phyloP scores from a whole-genome alignment of 345 rosid species.

The Salix purpurea region DNA sequence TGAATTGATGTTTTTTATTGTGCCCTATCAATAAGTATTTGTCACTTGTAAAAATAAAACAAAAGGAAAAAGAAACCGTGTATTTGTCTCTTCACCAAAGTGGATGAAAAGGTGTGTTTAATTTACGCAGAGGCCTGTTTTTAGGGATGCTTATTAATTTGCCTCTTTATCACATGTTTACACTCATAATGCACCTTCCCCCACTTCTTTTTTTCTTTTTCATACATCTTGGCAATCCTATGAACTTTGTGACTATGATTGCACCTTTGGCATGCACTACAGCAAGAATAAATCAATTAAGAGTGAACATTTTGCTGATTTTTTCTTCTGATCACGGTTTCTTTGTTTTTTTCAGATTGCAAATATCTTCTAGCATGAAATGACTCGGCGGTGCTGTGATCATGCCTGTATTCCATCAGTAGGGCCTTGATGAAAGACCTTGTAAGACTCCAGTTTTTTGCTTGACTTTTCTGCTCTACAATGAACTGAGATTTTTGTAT shows the following conservation, averaged over 20 bases:
- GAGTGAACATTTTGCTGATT: not conserved
- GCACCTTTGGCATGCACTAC: not conserved
- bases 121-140: too few relatives aligned
- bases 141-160: too few relatives aligned
- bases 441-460: not conserved
- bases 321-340: not conserved
- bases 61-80: not conserved
- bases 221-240: not conserved
- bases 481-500: conserved; percentile 7
- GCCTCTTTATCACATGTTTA: too few relatives aligned
- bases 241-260: not conserved
- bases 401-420: not conserved
- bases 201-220: not conserved
- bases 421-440: not conserved
- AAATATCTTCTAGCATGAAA: not conserved
- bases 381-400: not conserved
- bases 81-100: not conserved
- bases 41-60: not conserved
- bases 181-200: not conserved
- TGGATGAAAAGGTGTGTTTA: not conserved
- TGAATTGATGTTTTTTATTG: not conserved
- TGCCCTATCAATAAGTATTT: not conserved
- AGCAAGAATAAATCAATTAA: not conserved
- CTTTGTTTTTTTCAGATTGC: not conserved
- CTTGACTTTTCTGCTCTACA: not conserved